Evolutionary conservation across 2,329 filamentous ascomycete species (phyloP).

Genomic region (Aspergillus sp.): DNA sequence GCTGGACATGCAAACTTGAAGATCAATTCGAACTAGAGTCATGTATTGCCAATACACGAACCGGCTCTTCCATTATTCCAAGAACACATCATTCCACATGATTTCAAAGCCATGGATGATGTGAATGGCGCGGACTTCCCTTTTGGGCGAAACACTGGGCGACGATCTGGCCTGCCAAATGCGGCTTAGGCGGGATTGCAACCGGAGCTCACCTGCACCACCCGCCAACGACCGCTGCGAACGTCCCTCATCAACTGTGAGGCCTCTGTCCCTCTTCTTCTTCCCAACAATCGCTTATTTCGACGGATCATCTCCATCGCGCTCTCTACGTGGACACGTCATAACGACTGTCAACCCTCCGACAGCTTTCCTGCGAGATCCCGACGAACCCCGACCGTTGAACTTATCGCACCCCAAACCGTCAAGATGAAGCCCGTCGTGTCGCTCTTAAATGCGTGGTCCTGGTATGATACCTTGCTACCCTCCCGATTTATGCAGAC

Average conservation of each 20-base stretch:
- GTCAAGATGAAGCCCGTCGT: constrained; percentile 90
- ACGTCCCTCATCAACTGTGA: constrained; percentile 5
- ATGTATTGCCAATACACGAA: too few relatives aligned
- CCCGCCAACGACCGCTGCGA: constrained; percentile 1
- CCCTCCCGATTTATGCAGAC: not conserved
- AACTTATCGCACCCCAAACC: constrained; percentile 6
- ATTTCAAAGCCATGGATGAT: not conserved
- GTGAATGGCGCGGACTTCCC: not conserved
- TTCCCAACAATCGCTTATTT: not conserved
- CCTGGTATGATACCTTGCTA: constrained; percentile 64
- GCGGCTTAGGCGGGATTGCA: constrained; percentile 12
- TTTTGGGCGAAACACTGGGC: not conserved
- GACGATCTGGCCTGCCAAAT: constrained; percentile 10
- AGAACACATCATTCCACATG: not conserved
- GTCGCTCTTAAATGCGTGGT: constrained; percentile 89
- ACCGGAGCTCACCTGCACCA: constrained; percentile 2
- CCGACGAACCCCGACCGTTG: too few relatives aligned
- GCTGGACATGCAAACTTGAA: not conserved
- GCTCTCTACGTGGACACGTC: not conserved
- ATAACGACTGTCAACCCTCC: not conserved
- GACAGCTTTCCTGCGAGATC: not conserved
- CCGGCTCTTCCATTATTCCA: not conserved
- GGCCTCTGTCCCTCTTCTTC: not conserved
- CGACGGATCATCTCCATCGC: not conserved
- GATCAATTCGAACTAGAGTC: not conserved